Evolutionary conservation across 106 monocot genomes (phyloP).

Genomic region (Platanthera zijinensis): DNA sequence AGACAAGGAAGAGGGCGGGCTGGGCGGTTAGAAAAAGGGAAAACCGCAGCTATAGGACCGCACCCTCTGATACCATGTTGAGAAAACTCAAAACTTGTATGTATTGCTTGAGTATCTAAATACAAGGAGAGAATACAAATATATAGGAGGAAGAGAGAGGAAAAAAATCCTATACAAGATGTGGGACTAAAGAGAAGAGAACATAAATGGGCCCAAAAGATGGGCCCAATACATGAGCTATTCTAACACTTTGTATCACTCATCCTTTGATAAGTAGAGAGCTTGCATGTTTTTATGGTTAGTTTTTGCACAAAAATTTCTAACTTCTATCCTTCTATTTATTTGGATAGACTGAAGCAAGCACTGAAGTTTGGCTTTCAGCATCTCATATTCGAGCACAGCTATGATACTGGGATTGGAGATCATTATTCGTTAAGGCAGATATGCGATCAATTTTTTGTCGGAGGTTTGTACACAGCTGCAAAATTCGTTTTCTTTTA

Average conservation of each 20-base stretch:
- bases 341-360: conserved; percentile 59
- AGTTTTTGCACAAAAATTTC: neutral
- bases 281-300: neutral
- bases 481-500: neutral
- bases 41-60: too few species aligned
- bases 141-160: too few species aligned
- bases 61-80: too few species aligned
- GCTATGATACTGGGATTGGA: conserved; percentile 95
- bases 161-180: too few species aligned
- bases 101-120: too few species aligned
- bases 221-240: too few species aligned
- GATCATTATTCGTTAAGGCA: conserved; percentile 97
- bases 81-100: too few species aligned
- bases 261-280: neutral
- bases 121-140: too few species aligned
- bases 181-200: too few species aligned
- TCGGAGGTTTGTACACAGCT: conserved; percentile 49
- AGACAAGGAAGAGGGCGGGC: too few species aligned
- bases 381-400: conserved; percentile 92
- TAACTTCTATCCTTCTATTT: conserved; percentile 1
- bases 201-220: too few species aligned
- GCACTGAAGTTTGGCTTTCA: conserved; percentile 70
- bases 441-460: conserved; percentile 91
- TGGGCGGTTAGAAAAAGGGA: too few species aligned
- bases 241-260: neutral